A percentile compares a stretch with the other conserved stretches of the same genome.
These are phyloP conservation scores for Solanum rostratum DNA, from an alignment of 257 asterid genomes.

Conservation along the genomic window DNA sequence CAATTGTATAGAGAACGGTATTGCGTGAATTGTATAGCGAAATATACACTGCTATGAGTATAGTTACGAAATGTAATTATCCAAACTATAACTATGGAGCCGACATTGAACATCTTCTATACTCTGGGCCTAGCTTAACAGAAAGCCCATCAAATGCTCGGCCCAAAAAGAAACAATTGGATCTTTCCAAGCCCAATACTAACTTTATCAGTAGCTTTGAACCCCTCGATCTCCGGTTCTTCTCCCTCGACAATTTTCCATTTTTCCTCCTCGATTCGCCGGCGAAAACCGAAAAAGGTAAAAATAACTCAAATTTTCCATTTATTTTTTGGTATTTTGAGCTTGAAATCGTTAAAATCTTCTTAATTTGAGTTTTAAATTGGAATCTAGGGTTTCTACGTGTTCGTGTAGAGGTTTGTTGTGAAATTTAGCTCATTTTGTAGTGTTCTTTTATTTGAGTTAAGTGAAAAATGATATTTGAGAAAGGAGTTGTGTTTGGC, in stretches of 20 bases:
- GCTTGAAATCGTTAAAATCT: not conserved
- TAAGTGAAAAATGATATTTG: not conserved
- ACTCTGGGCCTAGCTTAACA: not conserved
- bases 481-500: not conserved
- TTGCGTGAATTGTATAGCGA: too few relatives aligned
- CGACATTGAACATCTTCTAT: not conserved
- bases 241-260: not conserved
- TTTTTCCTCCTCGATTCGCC: not conserved
- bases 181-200: not conserved
- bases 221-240: not conserved
- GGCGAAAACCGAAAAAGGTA: not conserved
- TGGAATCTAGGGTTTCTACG: not conserved
- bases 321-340: not conserved
- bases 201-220: not conserved
- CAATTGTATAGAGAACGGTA: too few relatives aligned
- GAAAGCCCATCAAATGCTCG: not conserved
- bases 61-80: too few relatives aligned
- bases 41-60: too few relatives aligned
- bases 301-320: not conserved
- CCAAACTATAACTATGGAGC: too few relatives aligned
- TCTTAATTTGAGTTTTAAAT: not conserved
- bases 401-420: not conserved
- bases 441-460: not conserved
- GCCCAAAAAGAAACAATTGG: not conserved
- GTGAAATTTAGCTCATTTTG: not conserved